phyloP scores from a whole-genome alignment of 169 alveolate species.

The Hepatocystis sp. region DNA sequence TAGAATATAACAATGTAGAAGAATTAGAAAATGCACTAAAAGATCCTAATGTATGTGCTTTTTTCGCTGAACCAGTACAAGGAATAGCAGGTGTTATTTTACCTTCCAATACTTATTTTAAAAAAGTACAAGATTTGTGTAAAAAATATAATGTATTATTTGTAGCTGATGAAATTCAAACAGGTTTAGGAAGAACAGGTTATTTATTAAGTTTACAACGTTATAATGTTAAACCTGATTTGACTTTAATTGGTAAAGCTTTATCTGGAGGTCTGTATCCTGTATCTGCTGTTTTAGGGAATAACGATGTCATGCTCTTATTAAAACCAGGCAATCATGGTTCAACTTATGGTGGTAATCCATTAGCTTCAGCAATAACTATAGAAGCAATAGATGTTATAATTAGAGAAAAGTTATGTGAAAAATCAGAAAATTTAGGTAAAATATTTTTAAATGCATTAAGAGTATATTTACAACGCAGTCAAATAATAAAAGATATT shows the following conservation, averaged over 20 bases:
- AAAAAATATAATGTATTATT: slow-evolving; percentile 81
- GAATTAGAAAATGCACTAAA: slow-evolving; percentile 78
- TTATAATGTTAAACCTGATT: slow-evolving; percentile 90
- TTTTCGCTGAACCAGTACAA: slow-evolving; percentile 94
- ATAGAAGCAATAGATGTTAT: slow-evolving; percentile 89
- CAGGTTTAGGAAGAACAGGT: slow-evolving; percentile 96
- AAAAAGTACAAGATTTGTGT: slow-evolving; percentile 88
- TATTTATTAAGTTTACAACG: slow-evolving; percentile 87
- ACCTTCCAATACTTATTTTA: slow-evolving; percentile 91
- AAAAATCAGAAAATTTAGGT: slow-evolving; percentile 88
- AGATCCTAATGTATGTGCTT: slow-evolving; percentile 91
- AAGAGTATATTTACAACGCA: slow-evolving; percentile 47
- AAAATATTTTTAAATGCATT: slow-evolving; percentile 79
- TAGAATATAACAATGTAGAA: slow-evolving; percentile 80
- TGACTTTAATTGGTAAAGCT: slow-evolving; percentile 93
- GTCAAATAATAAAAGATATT: slow-evolving; percentile 41
- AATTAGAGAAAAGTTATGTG: slow-evolving; percentile 89
- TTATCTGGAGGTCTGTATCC: slow-evolving; percentile 94
- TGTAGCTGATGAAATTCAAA: slow-evolving; percentile 93
- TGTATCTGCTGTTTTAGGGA: slow-evolving; percentile 91
- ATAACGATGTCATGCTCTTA: slow-evolving; percentile 90
- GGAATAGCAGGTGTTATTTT: slow-evolving; percentile 96
- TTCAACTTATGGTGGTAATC: slow-evolving; percentile 91
- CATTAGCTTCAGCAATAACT: slow-evolving; percentile 91
- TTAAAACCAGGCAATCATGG: slow-evolving; percentile 96